Percentiles rank a stretch among this genome's conserved stretches.
Conservation (phyloP, 208 protist species). For the Leishmania aethiopica region DNA sequence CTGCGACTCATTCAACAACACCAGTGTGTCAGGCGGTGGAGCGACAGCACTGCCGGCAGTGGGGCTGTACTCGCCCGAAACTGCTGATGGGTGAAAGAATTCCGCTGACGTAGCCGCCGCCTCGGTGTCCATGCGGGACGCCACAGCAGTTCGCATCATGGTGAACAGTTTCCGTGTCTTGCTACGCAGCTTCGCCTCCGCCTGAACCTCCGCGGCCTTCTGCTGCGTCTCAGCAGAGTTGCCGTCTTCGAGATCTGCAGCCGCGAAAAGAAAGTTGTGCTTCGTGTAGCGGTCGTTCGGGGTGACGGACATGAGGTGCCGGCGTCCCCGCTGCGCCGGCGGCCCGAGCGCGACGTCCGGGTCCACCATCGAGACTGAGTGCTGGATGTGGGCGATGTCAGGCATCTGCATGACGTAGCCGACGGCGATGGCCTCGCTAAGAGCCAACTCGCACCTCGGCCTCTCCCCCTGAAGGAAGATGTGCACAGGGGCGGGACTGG, state of each 20-base stretch:
- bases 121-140: conserved; percentile 19
- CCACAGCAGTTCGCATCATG: conserved; percentile 51
- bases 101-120: not conserved
- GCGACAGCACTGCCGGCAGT: not conserved
- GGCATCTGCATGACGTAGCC: conserved; percentile 85
- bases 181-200: conserved; percentile 33
- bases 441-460: conserved; percentile 64
- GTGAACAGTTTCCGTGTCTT: conserved; percentile 63
- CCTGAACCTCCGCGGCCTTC: conserved; percentile 20
- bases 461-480: conserved; percentile 67
- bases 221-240: conserved; percentile 43
- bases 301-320: conserved; percentile 69
- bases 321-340: conserved; percentile 63
- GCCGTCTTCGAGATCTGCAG: conserved; percentile 51
- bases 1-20: conserved; percentile 22
- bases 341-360: conserved; percentile 80
- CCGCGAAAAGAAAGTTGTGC: conserved; percentile 84
- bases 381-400: conserved; percentile 68
- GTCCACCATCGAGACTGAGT: conserved; percentile 78
- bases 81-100: conserved; percentile 8
- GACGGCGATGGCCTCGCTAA: conserved; percentile 72
- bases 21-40: conserved; percentile 18
- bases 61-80: conserved; percentile 6
- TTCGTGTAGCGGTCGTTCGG: conserved; percentile 77
- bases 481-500: conserved; percentile 60